Percentiles rank a stretch among this genome's conserved stretches.
Evolutionary conservation across 768 basidiomycete species (phyloP).

Genomic region (Calvatia gigantea): DNA sequence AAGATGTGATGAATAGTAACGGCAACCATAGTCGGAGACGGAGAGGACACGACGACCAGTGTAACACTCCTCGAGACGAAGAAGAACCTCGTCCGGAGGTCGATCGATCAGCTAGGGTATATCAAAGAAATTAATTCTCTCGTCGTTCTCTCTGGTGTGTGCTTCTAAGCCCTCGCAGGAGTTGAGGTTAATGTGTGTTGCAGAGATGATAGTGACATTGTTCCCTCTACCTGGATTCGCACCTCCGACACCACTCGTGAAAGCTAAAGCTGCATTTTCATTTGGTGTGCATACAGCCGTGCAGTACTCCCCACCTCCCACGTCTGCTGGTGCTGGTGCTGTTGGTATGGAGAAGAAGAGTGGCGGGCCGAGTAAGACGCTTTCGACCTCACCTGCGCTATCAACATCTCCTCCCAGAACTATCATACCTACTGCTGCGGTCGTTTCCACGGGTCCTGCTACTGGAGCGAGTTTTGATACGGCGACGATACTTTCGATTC

Average conservation of each 20-base stretch:
- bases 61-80: slow-evolving; percentile 57
- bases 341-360: slow-evolving; percentile 14
- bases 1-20: neutral
- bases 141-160: slow-evolving; percentile 77
- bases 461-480: neutral
- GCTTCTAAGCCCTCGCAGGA: neutral
- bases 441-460: neutral
- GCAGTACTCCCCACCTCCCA: slow-evolving; percentile 34
- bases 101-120: slow-evolving; percentile 87
- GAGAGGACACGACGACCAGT: neutral
- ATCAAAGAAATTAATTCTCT: slow-evolving; percentile 85
- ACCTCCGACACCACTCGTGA: slow-evolving; percentile 67
- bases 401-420: neutral
- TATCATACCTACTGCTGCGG: neutral
- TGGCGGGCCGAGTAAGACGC: slow-evolving; percentile 21
- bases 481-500: slow-evolving; percentile 44
- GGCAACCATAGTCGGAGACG: slow-evolving; percentile 14
- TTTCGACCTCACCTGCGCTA: slow-evolving; percentile 21
- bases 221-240: slow-evolving; percentile 72
- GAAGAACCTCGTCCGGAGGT: slow-evolving; percentile 58
- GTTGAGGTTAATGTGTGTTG: slow-evolving; percentile 1
- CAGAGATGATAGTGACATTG: slow-evolving; percentile 73
- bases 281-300: slow-evolving; percentile 73
- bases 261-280: slow-evolving; percentile 79
- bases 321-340: too few relatives aligned